Evolutionary conservation across 169 alveolate species (phyloP).

Genomic region (Sarcocystis neurona): DNA sequence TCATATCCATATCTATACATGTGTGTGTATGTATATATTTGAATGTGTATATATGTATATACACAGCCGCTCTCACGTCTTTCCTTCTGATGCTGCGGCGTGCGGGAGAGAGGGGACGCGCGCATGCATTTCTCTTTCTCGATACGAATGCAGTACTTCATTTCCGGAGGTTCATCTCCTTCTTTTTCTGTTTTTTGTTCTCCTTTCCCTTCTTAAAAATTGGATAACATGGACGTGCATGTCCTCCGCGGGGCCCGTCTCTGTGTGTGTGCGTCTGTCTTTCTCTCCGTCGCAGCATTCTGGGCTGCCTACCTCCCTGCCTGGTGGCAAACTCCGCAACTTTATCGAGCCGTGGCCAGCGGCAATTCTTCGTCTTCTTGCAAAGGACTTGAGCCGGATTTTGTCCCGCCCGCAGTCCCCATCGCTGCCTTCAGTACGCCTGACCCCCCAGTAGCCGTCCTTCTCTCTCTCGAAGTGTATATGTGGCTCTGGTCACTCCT

Average conservation of each 20-base stretch:
- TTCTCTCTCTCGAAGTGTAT: too few species aligned
- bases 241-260: too few species aligned
- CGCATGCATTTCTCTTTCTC: background rate
- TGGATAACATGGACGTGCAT: background rate
- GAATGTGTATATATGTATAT: too few species aligned
- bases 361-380: too few species aligned
- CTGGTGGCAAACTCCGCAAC: constrained; percentile 8
- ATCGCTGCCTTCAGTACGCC: constrained; percentile 3
- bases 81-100: background rate
- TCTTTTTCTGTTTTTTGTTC: background rate
- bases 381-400: background rate
- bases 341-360: too few species aligned
- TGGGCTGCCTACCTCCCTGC: constrained; percentile 16
- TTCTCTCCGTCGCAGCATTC: background rate
- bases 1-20: too few species aligned
- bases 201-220: background rate
- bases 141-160: background rate
- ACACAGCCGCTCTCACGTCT: background rate
- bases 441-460: too few species aligned
- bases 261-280: background rate
- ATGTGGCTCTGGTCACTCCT: background rate
- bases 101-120: background rate
- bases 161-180: too few species aligned
- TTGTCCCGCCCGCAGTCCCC: background rate
- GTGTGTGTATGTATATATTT: too few species aligned